phyloP scores from a whole-genome alignment of 805 yeast genomes.

The Starmerella apis region DNA sequence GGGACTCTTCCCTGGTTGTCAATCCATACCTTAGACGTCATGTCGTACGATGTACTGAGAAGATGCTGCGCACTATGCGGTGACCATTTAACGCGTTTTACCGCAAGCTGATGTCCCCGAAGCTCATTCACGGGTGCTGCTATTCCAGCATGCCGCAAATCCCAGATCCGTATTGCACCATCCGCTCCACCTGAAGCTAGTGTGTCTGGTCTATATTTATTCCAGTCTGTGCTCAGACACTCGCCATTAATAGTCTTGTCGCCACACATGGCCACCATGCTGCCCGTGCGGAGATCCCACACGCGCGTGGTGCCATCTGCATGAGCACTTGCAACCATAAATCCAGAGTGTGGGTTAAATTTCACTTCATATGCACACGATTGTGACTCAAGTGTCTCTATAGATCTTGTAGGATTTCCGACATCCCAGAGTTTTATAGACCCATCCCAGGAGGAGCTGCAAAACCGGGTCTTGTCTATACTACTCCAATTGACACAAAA shows the following conservation, averaged over 20 bases:
- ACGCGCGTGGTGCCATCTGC: conserved; percentile 64
- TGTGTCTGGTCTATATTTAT: conserved; percentile 69
- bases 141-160: conserved; percentile 57
- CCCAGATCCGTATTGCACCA: conserved; percentile 77
- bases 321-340: conserved; percentile 55
- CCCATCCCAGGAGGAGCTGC: conserved; percentile 89
- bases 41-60: conserved; percentile 76
- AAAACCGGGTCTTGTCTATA: conserved; percentile 55
- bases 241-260: conserved; percentile 73
- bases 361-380: conserved; percentile 50
- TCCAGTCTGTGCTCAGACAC: conserved; percentile 74
- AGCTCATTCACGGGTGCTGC: conserved; percentile 63
- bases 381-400: conserved; percentile 25
- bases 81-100: conserved; percentile 74
- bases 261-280: conserved; percentile 33
- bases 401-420: conserved; percentile 11
- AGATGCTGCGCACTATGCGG: conserved; percentile 70
- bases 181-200: conserved; percentile 92
- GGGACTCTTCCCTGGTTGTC: conserved; percentile 42
- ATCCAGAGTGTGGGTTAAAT: conserved; percentile 78
- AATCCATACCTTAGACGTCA: conserved; percentile 82
- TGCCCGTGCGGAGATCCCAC: conserved; percentile 62
- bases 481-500: conserved; percentile 66
- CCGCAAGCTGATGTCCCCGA: conserved; percentile 81
- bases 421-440: conserved; percentile 46